Evolutionary conservation across 164 flowering plant genomes (phyloP), one percentile per base, ranked within the genome.

Genomic region (Echeveria elegans): DNA sequence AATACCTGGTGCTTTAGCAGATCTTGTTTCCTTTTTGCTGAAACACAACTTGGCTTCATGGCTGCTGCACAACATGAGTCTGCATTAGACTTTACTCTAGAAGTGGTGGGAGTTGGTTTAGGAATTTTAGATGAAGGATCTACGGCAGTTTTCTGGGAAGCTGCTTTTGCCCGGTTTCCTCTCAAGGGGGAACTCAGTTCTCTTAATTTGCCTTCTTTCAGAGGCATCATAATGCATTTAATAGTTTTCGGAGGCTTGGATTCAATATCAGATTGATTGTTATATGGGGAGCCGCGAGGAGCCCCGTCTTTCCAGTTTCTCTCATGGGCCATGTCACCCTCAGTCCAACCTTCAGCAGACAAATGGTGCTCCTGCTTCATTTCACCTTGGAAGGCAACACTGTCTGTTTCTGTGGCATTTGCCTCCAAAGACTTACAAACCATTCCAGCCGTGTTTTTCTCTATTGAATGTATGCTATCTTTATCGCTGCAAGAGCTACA

Each of bases 171-270:
- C 29, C 85, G 85, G 72, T 70, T 82, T 40, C 85, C 78, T 87
- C 92, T 83, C 81, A 95, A 67, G n/a, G 99, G 97, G 12, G 99
- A 91, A 77, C 85, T 78, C 70, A 72, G 79, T 73, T 89, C 97
- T 78, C 96, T 82, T 64, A 40, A 76, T 79, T 80, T 92, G 6
- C 88, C 96, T 78, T 87, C 97, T 82, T 87, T 95, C 47, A 88
- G 74, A 77, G 88, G 81, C 84, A 85, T 78, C 78, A 86, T 75
- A 59, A 87, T 86, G 76, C 77, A 83, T 74, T 78, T 88, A 26
- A 88, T 81, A 47, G 85, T 81, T 76, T 82, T 91, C 21, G 88
- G 90, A 70, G 85, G 90, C 76, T 83, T 87, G 7, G 71, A 26
- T 72, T 84, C 91, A 67, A 56, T 67, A 65, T 68, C 77, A 41